phyloP scores from a whole-genome alignment of 2,329 filamentous ascomycete genomes.

The Fusarium equiseti region DNA sequence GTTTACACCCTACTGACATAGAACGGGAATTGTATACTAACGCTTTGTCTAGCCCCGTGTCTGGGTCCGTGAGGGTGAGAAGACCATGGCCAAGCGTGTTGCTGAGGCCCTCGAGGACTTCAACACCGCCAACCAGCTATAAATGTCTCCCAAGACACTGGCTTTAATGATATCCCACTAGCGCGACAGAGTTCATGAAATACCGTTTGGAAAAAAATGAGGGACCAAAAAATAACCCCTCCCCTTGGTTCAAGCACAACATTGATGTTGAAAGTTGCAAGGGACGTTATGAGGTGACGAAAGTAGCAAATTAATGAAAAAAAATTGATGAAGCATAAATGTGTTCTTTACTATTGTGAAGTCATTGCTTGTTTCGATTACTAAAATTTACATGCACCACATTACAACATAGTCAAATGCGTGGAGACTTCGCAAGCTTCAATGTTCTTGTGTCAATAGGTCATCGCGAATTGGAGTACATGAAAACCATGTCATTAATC shows the following conservation, averaged over 20 bases:
- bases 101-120: conserved; percentile 89
- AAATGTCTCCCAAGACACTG: conserved; percentile 36
- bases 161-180: conserved; percentile 37
- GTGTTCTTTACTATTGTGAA: not conserved
- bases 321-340: conserved; percentile 36
- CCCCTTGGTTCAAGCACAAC: conserved; percentile 26
- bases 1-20: conserved; percentile 32
- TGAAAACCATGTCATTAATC: conserved; percentile 37
- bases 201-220: conserved; percentile 34
- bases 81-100: conserved; percentile 90
- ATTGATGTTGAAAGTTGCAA: conserved; percentile 34
- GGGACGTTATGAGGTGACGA: conserved; percentile 37
- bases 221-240: conserved; percentile 16
- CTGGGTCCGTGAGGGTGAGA: conserved; percentile 97
- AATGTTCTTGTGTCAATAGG: not conserved
- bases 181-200: conserved; percentile 30
- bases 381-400: not conserved
- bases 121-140: conserved; percentile 65
- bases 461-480: not conserved
- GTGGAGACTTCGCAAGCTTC: not conserved
- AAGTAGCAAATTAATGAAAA: conserved; percentile 46
- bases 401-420: not conserved
- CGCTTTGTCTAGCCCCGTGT: conserved; percentile 76
- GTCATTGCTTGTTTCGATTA: not conserved
- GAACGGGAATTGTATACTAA: conserved; percentile 8